A percentile compares a stretch with the other conserved stretches of the same genome.
phyloP scores from a whole-genome alignment of 164 flowering plant genomes.

The Macadamia integrifolia region DNA sequence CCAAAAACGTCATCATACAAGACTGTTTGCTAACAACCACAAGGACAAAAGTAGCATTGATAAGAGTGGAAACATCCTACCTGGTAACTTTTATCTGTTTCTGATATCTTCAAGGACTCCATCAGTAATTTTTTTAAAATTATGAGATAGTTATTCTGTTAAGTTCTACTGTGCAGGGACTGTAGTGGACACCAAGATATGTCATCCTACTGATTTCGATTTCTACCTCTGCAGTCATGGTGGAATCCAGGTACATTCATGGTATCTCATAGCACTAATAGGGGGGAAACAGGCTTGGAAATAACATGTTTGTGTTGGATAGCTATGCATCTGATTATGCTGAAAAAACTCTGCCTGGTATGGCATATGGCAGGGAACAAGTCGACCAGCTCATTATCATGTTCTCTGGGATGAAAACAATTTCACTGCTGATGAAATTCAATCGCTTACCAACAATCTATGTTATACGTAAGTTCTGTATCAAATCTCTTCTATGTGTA shows the following conservation, averaged over 20 bases:
- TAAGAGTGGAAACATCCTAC: constrained; percentile 27
- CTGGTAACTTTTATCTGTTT: neutral
- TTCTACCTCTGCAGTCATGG: constrained; percentile 66
- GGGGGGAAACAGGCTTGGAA: neutral
- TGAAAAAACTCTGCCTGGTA: neutral
- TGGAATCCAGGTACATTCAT: constrained; percentile 44
- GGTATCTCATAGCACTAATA: neutral
- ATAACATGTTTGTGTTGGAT: neutral
- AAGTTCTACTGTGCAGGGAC: constrained; percentile 34
- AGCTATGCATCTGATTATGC: neutral
- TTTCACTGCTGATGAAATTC: constrained; percentile 54
- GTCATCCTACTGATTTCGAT: constrained; percentile 65
- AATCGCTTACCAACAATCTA: constrained; percentile 60
- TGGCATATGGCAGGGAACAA: constrained; percentile 52
- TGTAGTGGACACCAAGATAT: constrained; percentile 60
- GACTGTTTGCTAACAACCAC: constrained; percentile 37
- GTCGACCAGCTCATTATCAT: constrained; percentile 66
- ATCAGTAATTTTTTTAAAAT: neutral
- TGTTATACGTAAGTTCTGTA: constrained; percentile 50
- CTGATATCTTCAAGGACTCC: neutral
- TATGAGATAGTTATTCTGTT: neutral
- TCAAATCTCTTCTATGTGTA: neutral
- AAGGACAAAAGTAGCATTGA: constrained; percentile 25
- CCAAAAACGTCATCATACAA: constrained; percentile 44
- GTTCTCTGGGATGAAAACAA: neutral